These are phyloP conservation scores for Schizosaccharomyces octosporus DNA, from an alignment of 805 yeast species.

Conservation along the genomic window DNA sequence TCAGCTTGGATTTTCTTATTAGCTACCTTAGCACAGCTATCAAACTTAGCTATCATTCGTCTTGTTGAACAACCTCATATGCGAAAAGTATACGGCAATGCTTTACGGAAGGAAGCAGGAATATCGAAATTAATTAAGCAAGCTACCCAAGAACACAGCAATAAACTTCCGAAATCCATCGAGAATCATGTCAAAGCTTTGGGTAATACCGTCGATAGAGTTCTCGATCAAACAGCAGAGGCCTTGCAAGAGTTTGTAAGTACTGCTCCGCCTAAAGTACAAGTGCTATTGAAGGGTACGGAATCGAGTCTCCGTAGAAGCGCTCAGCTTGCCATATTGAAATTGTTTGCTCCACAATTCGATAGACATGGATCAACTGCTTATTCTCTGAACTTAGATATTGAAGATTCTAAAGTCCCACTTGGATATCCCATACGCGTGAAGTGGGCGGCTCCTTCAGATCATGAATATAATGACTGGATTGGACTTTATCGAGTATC, in stretches of 20 bases:
- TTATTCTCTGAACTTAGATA: background rate
- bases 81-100: conserved; percentile 49
- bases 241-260: conserved; percentile 22
- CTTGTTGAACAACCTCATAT: conserved; percentile 59
- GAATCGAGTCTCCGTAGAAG: background rate
- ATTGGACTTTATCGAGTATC: conserved; percentile 45
- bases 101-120: conserved; percentile 27
- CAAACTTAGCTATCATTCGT: conserved; percentile 40
- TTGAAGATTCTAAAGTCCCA: conserved; percentile 10
- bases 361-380: background rate
- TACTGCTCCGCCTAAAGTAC: conserved; percentile 5
- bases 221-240: conserved; percentile 17
- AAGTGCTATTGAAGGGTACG: background rate
- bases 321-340: background rate
- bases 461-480: conserved; percentile 38
- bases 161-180: conserved; percentile 10
- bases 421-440: conserved; percentile 32
- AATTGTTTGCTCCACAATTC: background rate
- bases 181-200: conserved; percentile 9
- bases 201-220: conserved; percentile 18
- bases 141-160: conserved; percentile 9
- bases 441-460: conserved; percentile 28
- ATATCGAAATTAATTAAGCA: conserved; percentile 16
- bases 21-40: conserved; percentile 39
- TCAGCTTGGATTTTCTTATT: conserved; percentile 24